phyloP scores from a whole-genome alignment of 139 green algal genomes.

The Chlorella sp. region DNA sequence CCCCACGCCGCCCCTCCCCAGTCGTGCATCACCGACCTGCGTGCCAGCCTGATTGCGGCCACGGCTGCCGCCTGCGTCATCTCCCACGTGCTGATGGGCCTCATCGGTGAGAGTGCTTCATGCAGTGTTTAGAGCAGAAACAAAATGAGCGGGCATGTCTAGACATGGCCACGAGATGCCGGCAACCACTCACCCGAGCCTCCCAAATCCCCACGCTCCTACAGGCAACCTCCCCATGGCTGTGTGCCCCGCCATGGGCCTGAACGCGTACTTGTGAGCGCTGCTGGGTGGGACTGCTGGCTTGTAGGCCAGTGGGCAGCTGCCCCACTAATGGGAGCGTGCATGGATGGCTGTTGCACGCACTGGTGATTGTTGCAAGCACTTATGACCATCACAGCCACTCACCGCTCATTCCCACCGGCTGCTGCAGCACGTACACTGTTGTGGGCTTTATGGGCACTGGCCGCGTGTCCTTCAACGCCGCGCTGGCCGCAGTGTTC shows the following conservation, averaged over 20 bases:
- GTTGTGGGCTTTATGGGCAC: constrained; percentile 73
- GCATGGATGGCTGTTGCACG: no score
- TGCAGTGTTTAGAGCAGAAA: no score
- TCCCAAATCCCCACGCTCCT: no score
- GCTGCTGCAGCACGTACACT: constrained; percentile 58
- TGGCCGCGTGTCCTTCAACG: constrained; percentile 54
- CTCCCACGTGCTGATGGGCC: constrained; percentile 62
- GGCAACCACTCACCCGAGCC: no score
- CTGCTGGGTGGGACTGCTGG: background rate
- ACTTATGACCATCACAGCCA: no score
- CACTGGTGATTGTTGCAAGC: no score
- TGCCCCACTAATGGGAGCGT: no score
- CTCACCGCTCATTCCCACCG: no score
- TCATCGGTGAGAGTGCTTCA: background rate
- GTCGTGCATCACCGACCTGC: constrained; percentile 27
- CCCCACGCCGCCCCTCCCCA: no score
- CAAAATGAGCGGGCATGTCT: no score
- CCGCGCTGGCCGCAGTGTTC: constrained; percentile 63
- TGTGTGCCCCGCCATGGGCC: constrained; percentile 73
- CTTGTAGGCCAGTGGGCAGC: background rate
- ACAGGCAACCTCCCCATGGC: constrained; percentile 54
- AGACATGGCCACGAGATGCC: no score
- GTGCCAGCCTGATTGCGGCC: constrained; percentile 50
- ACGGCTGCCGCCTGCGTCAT: constrained; percentile 51
- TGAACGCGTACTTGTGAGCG: constrained; percentile 81